Percentiles rank a stretch among this genome's conserved stretches.
Evolutionary conservation across 768 basidiomycete species (phyloP).

Genomic region (Leccinum incarnatum): DNA sequence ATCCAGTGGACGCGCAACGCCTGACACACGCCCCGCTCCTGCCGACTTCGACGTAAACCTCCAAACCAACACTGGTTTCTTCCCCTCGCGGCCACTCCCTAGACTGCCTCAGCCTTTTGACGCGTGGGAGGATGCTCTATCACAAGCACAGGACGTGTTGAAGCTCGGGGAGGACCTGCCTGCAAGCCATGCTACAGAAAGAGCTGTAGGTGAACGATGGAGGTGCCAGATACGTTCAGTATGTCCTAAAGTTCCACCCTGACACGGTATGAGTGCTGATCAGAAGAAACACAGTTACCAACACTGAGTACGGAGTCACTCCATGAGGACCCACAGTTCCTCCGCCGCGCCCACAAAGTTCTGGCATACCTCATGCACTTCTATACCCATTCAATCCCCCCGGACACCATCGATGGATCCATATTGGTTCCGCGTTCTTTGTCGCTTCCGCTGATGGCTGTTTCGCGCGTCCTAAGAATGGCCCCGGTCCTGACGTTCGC

Average conservation of each 20-base stretch:
- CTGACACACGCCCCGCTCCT: slow-evolving; percentile 35
- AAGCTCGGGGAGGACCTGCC: slow-evolving; percentile 56
- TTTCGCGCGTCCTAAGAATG: slow-evolving; percentile 76
- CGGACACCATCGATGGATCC: slow-evolving; percentile 35
- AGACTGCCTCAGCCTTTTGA: slow-evolving; percentile 51
- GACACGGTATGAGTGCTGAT: slow-evolving; percentile 10
- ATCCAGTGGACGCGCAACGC: slow-evolving; percentile 29
- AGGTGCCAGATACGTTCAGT: slow-evolving; percentile 60
- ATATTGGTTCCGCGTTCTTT: slow-evolving; percentile 72
- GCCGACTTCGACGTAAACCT: slow-evolving; percentile 52
- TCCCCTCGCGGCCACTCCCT: slow-evolving; percentile 65
- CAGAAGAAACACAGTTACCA: slow-evolving; percentile 55
- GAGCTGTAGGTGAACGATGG: slow-evolving; percentile 65
- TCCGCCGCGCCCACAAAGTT: slow-evolving; percentile 86
- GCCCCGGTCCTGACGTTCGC: slow-evolving; percentile 95
- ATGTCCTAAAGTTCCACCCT: slow-evolving; percentile 30
- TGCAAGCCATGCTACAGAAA: slow-evolving; percentile 45
- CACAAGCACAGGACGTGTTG: slow-evolving; percentile 50
- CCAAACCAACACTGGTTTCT: slow-evolving; percentile 68
- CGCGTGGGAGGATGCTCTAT: slow-evolving; percentile 71
- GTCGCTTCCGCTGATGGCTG: slow-evolving; percentile 70
- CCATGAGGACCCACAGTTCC: slow-evolving; percentile 50
- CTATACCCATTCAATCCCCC: slow-evolving; percentile 80
- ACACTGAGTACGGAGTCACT: slow-evolving; percentile 57
- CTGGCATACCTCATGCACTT: slow-evolving; percentile 88